Evolutionary conservation across 148 eudicot species (phyloP).

Genomic region (Linanthus parryae): DNA sequence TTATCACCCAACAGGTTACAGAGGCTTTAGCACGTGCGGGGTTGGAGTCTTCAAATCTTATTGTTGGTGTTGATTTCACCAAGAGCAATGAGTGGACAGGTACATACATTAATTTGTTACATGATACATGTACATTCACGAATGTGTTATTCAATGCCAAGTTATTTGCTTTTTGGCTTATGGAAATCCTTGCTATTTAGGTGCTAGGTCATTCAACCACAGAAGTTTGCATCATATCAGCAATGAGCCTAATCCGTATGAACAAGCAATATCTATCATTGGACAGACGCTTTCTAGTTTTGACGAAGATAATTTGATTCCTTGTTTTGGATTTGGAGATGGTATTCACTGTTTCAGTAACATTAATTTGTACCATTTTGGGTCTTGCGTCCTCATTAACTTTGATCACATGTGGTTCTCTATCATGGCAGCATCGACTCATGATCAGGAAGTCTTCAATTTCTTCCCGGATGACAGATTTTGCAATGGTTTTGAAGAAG

Average conservation of each 20-base stretch:
- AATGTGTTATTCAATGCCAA: neutral
- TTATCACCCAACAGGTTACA: slow-evolving; percentile 28
- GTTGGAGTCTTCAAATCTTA: slow-evolving; percentile 50
- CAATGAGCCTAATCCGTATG: slow-evolving; percentile 38
- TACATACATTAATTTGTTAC: too few species aligned
- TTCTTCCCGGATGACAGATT: slow-evolving; percentile 38
- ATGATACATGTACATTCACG: neutral
- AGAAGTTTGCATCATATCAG: slow-evolving; percentile 50
- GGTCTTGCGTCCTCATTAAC: neutral
- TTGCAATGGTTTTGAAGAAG: slow-evolving; percentile 57
- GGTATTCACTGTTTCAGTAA: slow-evolving; percentile 14
- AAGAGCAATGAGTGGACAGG: slow-evolving; percentile 71
- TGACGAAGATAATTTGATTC: slow-evolving; percentile 56
- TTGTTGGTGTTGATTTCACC: slow-evolving; percentile 59
- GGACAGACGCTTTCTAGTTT: slow-evolving; percentile 47
- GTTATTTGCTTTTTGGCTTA: neutral
- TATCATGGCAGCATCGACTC: slow-evolving; percentile 42
- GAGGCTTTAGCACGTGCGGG: slow-evolving; percentile 58
- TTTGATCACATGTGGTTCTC: neutral
- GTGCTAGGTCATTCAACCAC: slow-evolving; percentile 44
- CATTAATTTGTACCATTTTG: neutral
- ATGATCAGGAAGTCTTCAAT: slow-evolving; percentile 58
- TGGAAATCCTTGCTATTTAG: slow-evolving; percentile 19
- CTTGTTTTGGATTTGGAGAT: slow-evolving; percentile 62
- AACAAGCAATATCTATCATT: slow-evolving; percentile 54